Percentiles rank a stretch among this genome's conserved stretches.
phyloP scores from a whole-genome alignment of 1,139 yeast genomes.

The Lodderomyces margitis region DNA sequence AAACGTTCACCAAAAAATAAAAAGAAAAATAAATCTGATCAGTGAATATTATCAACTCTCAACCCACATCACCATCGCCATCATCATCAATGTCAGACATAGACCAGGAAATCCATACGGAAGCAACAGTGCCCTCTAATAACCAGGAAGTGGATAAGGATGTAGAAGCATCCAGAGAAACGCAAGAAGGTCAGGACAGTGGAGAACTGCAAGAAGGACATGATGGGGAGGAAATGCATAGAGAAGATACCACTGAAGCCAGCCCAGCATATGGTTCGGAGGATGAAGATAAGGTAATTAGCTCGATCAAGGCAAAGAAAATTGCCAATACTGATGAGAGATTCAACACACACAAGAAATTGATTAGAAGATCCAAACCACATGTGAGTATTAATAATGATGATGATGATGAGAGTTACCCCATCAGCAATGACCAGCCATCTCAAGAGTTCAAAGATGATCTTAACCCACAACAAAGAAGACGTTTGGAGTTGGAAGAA shows the following conservation, averaged over 20 bases:
- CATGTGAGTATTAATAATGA: slow-evolving; percentile 5
- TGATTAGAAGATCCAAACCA: slow-evolving; percentile 29
- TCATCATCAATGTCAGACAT: too few species aligned
- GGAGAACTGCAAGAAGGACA: neutral
- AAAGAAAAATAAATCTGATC: too few species aligned
- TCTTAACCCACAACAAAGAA: slow-evolving; percentile 46
- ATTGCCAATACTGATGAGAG: slow-evolving; percentile 18
- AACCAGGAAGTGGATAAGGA: too few species aligned
- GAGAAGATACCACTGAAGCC: too few species aligned
- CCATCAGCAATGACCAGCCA: slow-evolving; percentile 1
- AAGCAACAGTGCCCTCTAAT: too few species aligned
- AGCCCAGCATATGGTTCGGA: too few species aligned
- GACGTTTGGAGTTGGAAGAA: slow-evolving; percentile 77
- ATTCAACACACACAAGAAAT: slow-evolving; percentile 40
- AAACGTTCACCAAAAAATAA: too few species aligned
- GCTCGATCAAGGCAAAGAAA: slow-evolving; percentile 27
- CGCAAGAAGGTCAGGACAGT: too few species aligned
- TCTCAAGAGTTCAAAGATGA: slow-evolving; percentile 4
- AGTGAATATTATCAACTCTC: too few species aligned
- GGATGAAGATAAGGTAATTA: slow-evolving; percentile 30
- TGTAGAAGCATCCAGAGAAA: too few species aligned
- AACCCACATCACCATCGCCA: too few species aligned
- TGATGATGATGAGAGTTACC: slow-evolving; percentile 8
- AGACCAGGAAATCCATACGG: too few species aligned
- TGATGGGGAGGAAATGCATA: slow-evolving; percentile 4